Evolutionary conservation across 2,329 filamentous ascomycete species (phyloP).

Genomic region (Cucurbitaria berberidis): DNA sequence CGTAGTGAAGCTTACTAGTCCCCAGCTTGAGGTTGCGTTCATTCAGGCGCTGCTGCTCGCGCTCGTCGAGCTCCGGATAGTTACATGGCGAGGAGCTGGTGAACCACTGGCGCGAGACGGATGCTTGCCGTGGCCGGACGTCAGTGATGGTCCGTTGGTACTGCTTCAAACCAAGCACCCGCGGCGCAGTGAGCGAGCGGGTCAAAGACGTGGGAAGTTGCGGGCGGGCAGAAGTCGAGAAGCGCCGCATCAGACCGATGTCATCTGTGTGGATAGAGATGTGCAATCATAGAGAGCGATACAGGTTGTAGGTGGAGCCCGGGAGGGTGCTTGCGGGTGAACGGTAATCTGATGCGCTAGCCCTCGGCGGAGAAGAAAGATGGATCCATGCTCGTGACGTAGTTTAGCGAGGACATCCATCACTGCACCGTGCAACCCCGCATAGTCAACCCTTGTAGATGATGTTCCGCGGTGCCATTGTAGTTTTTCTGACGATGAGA

Average conservation of each 20-base stretch:
- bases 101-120: slow-evolving; percentile 53
- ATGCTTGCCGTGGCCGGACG: slow-evolving; percentile 37
- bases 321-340: slow-evolving; percentile 6
- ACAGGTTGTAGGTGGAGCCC: slow-evolving; percentile 12
- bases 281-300: slow-evolving; percentile 38
- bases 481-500: slow-evolving; percentile 11
- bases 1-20: slow-evolving; percentile 57
- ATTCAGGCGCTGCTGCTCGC: slow-evolving; percentile 59
- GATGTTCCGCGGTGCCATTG: slow-evolving; percentile 14
- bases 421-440: neutral
- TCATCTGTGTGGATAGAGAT: slow-evolving; percentile 45
- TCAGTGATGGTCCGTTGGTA: slow-evolving; percentile 44
- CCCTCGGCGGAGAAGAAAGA: slow-evolving; percentile 13
- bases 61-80: slow-evolving; percentile 28
- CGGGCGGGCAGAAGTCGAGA: slow-evolving; percentile 51
- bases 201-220: slow-evolving; percentile 29
- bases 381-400: slow-evolving; percentile 26
- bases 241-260: slow-evolving; percentile 55
- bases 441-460: slow-evolving; percentile 5
- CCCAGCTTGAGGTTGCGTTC: slow-evolving; percentile 67
- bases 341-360: slow-evolving; percentile 9
- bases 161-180: slow-evolving; percentile 40
- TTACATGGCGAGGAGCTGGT: slow-evolving; percentile 47
- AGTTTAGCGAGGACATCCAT: slow-evolving; percentile 12
- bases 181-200: slow-evolving; percentile 32